Conservation (phyloP, 2,329 filamentous ascomycete genomes). For the Exophiala xenobiotica region DNA sequence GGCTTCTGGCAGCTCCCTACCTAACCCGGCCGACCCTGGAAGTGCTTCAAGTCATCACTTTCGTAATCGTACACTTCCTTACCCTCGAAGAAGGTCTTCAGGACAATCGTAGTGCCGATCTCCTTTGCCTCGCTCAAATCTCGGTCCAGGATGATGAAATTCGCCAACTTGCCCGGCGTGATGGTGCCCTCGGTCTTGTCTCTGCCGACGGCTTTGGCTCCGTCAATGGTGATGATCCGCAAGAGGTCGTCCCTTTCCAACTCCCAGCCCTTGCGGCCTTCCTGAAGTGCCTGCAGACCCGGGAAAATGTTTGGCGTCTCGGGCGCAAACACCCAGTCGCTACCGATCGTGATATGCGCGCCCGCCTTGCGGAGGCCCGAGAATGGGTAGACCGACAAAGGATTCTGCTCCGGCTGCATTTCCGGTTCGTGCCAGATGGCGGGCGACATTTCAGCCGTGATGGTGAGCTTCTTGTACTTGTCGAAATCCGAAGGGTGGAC, state of each 20-base stretch:
- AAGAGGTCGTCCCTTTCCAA: conserved; percentile 18
- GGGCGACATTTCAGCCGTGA: conserved; percentile 21
- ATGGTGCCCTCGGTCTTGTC: conserved; percentile 35
- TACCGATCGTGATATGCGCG: conserved; percentile 17
- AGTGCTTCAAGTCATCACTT: conserved; percentile 14
- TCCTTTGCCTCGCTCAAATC: conserved; percentile 33
- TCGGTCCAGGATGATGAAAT: conserved; percentile 35
- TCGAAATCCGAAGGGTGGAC: conserved; percentile 14
- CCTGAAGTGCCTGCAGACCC: conserved; percentile 9
- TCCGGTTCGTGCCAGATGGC: conserved; percentile 14
- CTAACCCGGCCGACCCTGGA: conserved; percentile 15
- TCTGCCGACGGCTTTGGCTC: conserved; percentile 33
- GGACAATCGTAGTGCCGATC: conserved; percentile 33
- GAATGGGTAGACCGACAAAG: conserved; percentile 14
- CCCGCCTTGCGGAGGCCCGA: conserved; percentile 6
- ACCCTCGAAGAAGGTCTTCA: conserved; percentile 35
- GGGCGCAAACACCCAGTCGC: conserved; percentile 16
- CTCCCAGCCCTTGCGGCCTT: conserved; percentile 12
- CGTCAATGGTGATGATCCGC: conserved; percentile 34
- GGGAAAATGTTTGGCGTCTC: conserved; percentile 20
- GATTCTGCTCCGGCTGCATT: conserved; percentile 7
- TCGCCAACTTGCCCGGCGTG: conserved; percentile 35
- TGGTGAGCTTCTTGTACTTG: conserved; percentile 9
- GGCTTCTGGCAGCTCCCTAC: background rate
- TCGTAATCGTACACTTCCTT: conserved; percentile 24